These are phyloP conservation scores for Leccinum subgranulosum DNA, from an alignment of 768 basidiomycete genomes.

Conservation along the genomic window DNA sequence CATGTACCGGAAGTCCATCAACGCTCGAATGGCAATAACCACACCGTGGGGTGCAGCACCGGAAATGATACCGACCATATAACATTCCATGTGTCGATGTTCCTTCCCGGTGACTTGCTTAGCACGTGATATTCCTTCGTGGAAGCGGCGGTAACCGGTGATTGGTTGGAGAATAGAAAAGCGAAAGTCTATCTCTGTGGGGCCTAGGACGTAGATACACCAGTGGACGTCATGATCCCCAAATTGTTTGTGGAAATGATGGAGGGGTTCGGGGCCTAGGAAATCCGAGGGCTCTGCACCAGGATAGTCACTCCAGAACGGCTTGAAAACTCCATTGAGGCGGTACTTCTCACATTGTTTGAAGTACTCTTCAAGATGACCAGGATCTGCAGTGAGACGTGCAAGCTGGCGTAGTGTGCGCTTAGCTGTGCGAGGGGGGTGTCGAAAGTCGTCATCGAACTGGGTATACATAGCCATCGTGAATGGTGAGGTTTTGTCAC, in stretches of 20 bases:
- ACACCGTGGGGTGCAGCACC: neutral
- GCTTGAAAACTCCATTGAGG: neutral
- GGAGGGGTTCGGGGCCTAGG: neutral
- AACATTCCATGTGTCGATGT: neutral
- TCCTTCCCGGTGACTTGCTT: neutral
- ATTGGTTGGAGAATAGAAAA: neutral
- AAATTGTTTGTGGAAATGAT: neutral
- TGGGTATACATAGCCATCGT: neutral
- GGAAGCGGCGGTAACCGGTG: neutral
- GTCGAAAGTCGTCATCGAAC: neutral
- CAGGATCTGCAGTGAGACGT: neutral
- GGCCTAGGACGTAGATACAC: neutral
- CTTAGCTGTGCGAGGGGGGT: neutral
- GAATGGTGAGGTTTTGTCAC: neutral
- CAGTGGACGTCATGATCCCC: neutral
- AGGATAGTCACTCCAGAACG: neutral
- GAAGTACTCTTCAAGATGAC: neutral
- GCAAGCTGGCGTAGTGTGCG: neutral
- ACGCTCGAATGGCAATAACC: neutral
- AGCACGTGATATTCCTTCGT: neutral
- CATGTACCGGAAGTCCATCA: neutral
- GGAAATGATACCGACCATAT: neutral
- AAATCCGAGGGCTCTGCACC: neutral
- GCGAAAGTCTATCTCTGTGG: neutral
- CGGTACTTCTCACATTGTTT: neutral